A percentile compares a stretch with the other conserved stretches of the same genome.
phyloP scores from a whole-genome alignment of 202 grass and related monocot species.

The Schoenoplectus tabernaemontani region DNA sequence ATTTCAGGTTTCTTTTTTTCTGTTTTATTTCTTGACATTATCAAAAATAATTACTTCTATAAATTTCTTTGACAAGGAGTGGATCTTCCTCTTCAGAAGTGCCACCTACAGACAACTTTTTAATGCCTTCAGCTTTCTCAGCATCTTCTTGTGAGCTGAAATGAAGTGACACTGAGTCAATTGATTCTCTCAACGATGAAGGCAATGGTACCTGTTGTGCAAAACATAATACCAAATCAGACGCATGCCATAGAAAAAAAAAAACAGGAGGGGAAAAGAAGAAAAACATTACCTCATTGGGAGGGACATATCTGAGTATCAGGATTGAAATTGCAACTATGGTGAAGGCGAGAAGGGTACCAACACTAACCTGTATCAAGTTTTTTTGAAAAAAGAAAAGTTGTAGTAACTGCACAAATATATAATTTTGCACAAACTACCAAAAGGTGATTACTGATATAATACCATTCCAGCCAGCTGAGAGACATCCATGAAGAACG shows the following conservation, averaged over 20 bases:
- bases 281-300: conserved; percentile 33
- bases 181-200: conserved; percentile 52
- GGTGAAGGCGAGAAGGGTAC: conserved; percentile 92
- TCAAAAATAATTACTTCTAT: conserved; percentile 20
- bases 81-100: conserved; percentile 48
- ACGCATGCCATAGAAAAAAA: neutral
- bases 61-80: conserved; percentile 36
- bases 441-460: conserved; percentile 18
- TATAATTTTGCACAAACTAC: neutral
- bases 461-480: conserved; percentile 99
- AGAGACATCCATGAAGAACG: conserved; percentile 95
- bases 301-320: conserved; percentile 98
- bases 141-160: conserved; percentile 42
- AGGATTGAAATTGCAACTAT: conserved; percentile 84
- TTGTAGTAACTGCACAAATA: neutral
- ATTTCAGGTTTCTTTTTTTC: neutral
- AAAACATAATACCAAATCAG: conserved; percentile 8
- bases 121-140: conserved; percentile 27
- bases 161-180: conserved; percentile 31
- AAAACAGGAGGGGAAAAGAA: neutral
- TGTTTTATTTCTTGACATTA: neutral
- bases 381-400: neutral
- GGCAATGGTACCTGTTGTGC: conserved; percentile 42
- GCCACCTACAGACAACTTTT: conserved; percentile 17
- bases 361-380: conserved; percentile 81